Base-by-base conservation (phyloP, 2,329 filamentous ascomycete genomes). In the Aspergillus bombycis region DNA sequence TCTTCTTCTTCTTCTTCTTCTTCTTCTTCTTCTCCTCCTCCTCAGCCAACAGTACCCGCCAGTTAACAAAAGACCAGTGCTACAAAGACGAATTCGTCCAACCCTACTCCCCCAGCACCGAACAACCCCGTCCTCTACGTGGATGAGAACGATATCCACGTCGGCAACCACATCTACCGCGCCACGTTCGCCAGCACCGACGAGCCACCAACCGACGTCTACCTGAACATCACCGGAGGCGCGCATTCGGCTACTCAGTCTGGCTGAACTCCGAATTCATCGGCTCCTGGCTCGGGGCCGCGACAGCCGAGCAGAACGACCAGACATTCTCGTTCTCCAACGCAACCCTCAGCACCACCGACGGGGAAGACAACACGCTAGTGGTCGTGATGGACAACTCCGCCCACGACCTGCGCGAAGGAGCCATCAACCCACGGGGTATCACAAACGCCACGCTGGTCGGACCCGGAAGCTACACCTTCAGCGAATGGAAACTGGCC, bases 351-450 rank as follows among this genome's bases (percentile, higher is more conserved):
- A 73, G 75, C 45, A 66, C 74, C 45, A 66, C 74, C 0, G 86
- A 86, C 61, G 72, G 84, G n/a, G n/a, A n/a, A 2, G 77, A 88
- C 7, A 80, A 87, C n/a, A 75, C 88, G 4, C 77, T 88, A 28
- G 84, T 87, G 73, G 85, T 89, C 68, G 83, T 88, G 74, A 86
- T 84, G 21, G 87, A 87, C 11, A 85, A 89, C 69, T 74, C 72
- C 23, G 73, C 72, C 36, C 73, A 75, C 60, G 72, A 75, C 57
- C 23, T 74, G 56, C 74, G 72, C 54, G 70, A 65, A 23, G 72
- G 72, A 2, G 72, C 70, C 2, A 65, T 75, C 7, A 74, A 75
- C 57, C 73, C 73, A 0, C 70, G 72, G 45, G 73, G 73, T 5
- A 75, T 75, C 43, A 65, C 73, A 46, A 86, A 88, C 57, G 79